Percentiles rank a stretch among this genome's conserved stretches.
Conservation (phyloP, 2,329 filamentous ascomycete genomes). For the Colletotrichum ledebouriae region DNA sequence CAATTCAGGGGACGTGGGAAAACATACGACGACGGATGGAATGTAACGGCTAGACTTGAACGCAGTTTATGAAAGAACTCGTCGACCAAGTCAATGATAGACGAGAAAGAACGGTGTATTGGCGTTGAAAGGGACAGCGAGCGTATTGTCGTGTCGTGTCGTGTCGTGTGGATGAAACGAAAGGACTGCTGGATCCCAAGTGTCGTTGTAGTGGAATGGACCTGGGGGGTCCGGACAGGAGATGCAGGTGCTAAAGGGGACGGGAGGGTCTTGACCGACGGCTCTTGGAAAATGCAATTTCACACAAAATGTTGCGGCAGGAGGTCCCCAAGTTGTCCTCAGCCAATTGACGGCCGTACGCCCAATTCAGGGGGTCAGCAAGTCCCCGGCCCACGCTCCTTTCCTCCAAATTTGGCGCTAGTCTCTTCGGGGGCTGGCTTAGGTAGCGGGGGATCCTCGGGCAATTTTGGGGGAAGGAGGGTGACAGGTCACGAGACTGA, state of each 20-base stretch:
- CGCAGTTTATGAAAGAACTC: slow-evolving; percentile 20
- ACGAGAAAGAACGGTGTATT: slow-evolving; percentile 24
- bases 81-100: slow-evolving; percentile 37
- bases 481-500: slow-evolving; percentile 42
- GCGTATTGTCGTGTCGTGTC: slow-evolving; percentile 39
- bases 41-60: slow-evolving; percentile 27
- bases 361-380: slow-evolving; percentile 45
- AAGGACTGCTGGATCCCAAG: slow-evolving; percentile 40
- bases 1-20: slow-evolving; percentile 27
- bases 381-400: slow-evolving; percentile 41
- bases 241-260: slow-evolving; percentile 44
- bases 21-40: slow-evolving; percentile 39
- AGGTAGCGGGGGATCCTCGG: slow-evolving; percentile 36
- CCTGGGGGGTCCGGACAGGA: slow-evolving; percentile 35
- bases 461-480: slow-evolving; percentile 29
- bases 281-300: slow-evolving; percentile 53
- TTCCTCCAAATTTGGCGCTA: slow-evolving; percentile 39
- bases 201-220: slow-evolving; percentile 41
- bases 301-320: slow-evolving; percentile 54
- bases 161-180: slow-evolving; percentile 34
- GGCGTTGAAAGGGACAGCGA: slow-evolving; percentile 35
- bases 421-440: not conserved
- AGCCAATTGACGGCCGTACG: slow-evolving; percentile 44
- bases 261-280: slow-evolving; percentile 44
- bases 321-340: slow-evolving; percentile 38